Conservation (phyloP, 306 rosid species). For the Cucumis sativus region Cucumber_9930_V3 NC_026658.2:18309501-18310000, state of each 20-base stretch:
- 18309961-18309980: not conserved
- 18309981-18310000: too few relatives aligned
- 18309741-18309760: constrained; percentile 80
- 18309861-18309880: not conserved
- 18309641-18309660: constrained; percentile 92
- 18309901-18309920: not conserved
- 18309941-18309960: not conserved
- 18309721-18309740: constrained; percentile 84
- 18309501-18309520: constrained; percentile 58
- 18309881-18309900: not conserved
- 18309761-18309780: constrained; percentile 16
- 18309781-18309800: not conserved
- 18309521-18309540: constrained; percentile 88
- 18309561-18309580: constrained; percentile 88
- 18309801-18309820: not conserved
- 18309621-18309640: constrained; percentile 94
- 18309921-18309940: not conserved
- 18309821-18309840: not conserved
- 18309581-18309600: constrained; percentile 80
- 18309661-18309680: constrained; percentile 70
- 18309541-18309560: constrained; percentile 83
- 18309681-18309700: constrained; percentile 75
- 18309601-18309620: constrained; percentile 57
- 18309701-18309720: constrained; percentile 83
- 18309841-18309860: not conserved